These are phyloP conservation scores for Stenogyne calaminthoides DNA, from an alignment of 305 asterid species.

Conservation along the genomic window DNA sequence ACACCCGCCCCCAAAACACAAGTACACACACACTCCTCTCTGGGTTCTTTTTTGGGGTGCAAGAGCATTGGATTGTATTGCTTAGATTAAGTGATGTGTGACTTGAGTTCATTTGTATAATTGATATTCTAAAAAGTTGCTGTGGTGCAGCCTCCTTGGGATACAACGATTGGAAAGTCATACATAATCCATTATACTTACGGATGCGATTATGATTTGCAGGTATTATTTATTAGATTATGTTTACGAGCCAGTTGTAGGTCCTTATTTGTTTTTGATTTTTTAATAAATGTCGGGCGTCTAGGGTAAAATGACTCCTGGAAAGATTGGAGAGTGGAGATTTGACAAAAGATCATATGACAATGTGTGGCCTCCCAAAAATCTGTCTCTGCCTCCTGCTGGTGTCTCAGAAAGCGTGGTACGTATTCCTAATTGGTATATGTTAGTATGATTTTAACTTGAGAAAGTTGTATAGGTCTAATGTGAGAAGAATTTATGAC, in stretches of 20 bases:
- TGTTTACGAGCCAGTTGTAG: not conserved
- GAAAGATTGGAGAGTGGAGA: slow-evolving; percentile 97
- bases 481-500: not conserved
- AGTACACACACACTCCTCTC: no score
- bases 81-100: not conserved
- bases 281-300: not conserved
- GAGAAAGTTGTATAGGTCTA: not conserved
- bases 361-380: slow-evolving; percentile 71
- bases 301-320: slow-evolving; percentile 81
- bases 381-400: slow-evolving; percentile 87
- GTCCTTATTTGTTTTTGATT: not conserved
- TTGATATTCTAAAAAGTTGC: slow-evolving; percentile 24
- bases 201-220: slow-evolving; percentile 84
- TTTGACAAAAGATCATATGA: slow-evolving; percentile 84
- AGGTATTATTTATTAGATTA: slow-evolving; percentile 45
- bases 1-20: no score
- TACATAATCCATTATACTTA: slow-evolving; percentile 90
- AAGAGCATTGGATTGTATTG: not conserved
- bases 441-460: not conserved
- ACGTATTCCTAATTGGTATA: slow-evolving; percentile 19
- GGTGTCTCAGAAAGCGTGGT: slow-evolving; percentile 97
- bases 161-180: slow-evolving; percentile 62
- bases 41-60: not conserved
- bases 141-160: slow-evolving; percentile 91
- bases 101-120: not conserved